Conservation (phyloP, 495 filamentous ascomycete genomes). For the Beverwykella pulmonaria region DNA sequence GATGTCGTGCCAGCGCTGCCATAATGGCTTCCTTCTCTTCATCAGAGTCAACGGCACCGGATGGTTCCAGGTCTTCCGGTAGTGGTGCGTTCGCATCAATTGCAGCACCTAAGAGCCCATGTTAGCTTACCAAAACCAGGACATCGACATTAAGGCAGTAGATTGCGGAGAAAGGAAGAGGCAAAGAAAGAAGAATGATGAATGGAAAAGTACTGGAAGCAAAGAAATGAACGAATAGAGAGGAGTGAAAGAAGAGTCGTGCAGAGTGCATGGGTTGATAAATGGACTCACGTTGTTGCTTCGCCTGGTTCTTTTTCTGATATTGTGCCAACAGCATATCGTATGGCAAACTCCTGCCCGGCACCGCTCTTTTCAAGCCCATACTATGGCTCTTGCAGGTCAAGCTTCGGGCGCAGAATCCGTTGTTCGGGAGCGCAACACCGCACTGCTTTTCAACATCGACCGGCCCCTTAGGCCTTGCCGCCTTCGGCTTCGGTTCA, state of each 20-base stretch:
- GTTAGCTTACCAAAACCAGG: conserved; percentile 20
- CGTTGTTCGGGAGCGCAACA: conserved; percentile 80
- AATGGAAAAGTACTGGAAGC: too few relatives aligned
- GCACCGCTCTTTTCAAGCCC: conserved; percentile 91
- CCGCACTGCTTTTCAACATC: conserved; percentile 98
- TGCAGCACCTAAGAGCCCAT: conserved; percentile 67
- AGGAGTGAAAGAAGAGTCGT: background rate
- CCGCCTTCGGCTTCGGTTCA: conserved; percentile 77
- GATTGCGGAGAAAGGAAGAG: too few relatives aligned
- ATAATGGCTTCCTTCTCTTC: conserved; percentile 91
- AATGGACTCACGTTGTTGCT: conserved; percentile 78
- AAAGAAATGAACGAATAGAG: background rate
- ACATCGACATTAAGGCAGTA: too few relatives aligned
- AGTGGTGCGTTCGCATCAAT: conserved; percentile 93
- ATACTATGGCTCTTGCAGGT: conserved; percentile 98
- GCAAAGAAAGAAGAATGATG: too few relatives aligned
- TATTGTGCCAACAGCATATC: conserved; percentile 92
- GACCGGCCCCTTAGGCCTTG: conserved; percentile 92
- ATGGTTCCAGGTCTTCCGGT: conserved; percentile 76
- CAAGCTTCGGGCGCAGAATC: conserved; percentile 84
- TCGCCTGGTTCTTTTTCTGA: conserved; percentile 98
- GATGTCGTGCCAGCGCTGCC: conserved; percentile 73
- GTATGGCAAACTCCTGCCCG: conserved; percentile 88
- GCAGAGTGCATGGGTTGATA: too few relatives aligned
- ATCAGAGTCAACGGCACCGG: conserved; percentile 80